phyloP scores from a whole-genome alignment of 2,329 filamentous ascomycete genomes.

The Trichoderma sp. region DNA sequence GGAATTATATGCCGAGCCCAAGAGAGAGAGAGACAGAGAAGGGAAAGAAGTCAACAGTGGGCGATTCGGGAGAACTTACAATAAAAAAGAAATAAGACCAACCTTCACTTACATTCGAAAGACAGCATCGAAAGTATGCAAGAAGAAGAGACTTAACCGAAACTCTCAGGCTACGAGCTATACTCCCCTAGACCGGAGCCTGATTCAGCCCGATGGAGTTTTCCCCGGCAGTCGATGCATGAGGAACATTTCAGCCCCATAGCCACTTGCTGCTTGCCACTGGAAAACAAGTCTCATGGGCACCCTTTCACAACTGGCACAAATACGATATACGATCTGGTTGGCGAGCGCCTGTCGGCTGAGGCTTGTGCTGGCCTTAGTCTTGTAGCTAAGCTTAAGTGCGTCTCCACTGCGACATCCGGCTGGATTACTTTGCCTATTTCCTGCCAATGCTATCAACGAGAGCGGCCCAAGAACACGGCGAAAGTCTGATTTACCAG shows the following conservation, averaged over 20 bases:
- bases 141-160: neutral
- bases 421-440: neutral
- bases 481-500: neutral
- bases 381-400: conserved; percentile 14
- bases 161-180: neutral
- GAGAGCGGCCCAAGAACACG: neutral
- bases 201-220: neutral
- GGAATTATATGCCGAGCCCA: neutral
- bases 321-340: conserved; percentile 15
- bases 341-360: neutral
- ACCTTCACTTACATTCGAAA: neutral
- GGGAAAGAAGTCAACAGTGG: neutral
- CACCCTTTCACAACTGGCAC: neutral
- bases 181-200: neutral
- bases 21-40: neutral
- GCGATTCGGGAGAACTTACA: neutral
- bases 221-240: neutral
- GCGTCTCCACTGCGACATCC: conserved; percentile 13
- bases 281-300: neutral
- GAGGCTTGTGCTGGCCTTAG: conserved; percentile 7
- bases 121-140: neutral
- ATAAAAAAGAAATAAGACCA: neutral
- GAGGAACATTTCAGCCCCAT: neutral
- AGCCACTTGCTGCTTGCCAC: neutral
- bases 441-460: neutral